phyloP scores from a whole-genome alignment of 164 flowering plant genomes.

The Vitis rotundifolia region DNA sequence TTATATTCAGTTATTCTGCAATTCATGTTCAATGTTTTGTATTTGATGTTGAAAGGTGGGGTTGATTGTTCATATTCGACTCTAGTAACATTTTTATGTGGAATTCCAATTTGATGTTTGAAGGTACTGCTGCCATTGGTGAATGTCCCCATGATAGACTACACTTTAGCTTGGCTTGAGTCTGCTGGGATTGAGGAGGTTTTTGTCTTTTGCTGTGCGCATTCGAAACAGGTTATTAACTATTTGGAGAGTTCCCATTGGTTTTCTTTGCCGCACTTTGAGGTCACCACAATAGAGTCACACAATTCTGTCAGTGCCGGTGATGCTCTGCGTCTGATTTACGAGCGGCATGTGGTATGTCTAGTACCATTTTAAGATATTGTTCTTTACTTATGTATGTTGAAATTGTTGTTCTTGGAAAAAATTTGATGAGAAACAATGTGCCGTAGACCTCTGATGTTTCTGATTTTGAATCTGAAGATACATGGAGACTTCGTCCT shows the following conservation, averaged over 20 bases:
- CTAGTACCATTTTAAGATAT: not conserved
- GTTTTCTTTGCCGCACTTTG: conserved; percentile 66
- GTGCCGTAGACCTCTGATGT: not conserved
- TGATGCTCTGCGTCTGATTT: conserved; percentile 88
- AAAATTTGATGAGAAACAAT: not conserved
- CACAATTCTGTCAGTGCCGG: conserved; percentile 83
- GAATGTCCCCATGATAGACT: conserved; percentile 89
- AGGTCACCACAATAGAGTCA: conserved; percentile 76
- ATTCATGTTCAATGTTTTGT: too few species aligned
- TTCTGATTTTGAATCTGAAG: conserved; percentile 34
- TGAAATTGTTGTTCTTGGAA: not conserved
- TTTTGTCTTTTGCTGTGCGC: conserved; percentile 93
- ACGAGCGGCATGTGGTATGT: conserved; percentile 85
- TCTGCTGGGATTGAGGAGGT: conserved; percentile 96
- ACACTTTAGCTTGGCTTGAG: conserved; percentile 93
- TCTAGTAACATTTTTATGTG: not conserved
- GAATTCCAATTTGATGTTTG: conserved; percentile 2
- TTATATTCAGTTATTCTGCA: too few species aligned
- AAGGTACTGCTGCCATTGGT: conserved; percentile 88
- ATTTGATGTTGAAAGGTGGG: too few species aligned
- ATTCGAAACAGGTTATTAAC: conserved; percentile 77
- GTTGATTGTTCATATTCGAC: not conserved
- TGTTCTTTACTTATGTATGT: not conserved
- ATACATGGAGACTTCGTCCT: conserved; percentile 92
- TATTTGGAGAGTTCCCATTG: conserved; percentile 77